phyloP scores from a whole-genome alignment of 345 rosid species.

The Citrus unshiu region DNA sequence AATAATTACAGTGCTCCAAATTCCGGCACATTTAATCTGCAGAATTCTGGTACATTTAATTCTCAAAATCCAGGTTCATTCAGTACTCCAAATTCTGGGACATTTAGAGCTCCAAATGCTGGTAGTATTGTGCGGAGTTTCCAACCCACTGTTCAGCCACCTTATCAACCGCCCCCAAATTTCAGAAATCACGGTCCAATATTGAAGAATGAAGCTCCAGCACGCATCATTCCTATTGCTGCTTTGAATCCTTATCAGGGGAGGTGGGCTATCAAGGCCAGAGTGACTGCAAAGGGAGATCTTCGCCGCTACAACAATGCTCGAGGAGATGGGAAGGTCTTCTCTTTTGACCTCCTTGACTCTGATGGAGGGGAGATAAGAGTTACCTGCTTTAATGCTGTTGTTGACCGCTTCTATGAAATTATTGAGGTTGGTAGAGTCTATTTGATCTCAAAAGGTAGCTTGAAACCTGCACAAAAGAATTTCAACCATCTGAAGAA shows the following conservation, averaged over 20 bases:
- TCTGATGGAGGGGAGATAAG: constrained; percentile 91
- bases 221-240: constrained; percentile 71
- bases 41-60: constrained; percentile 14
- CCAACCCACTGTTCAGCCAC: constrained; percentile 66
- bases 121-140: constrained; percentile 41
- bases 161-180: constrained; percentile 75
- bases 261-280: constrained; percentile 90
- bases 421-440: constrained; percentile 76
- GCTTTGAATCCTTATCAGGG: constrained; percentile 93
- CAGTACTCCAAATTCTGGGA: neutral
- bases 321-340: constrained; percentile 87
- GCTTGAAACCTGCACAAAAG: constrained; percentile 83
- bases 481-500: constrained; percentile 88
- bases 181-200: constrained; percentile 73
- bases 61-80: neutral
- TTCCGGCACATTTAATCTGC: constrained; percentile 36
- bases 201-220: constrained; percentile 88
- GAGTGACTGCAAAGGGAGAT: constrained; percentile 91
- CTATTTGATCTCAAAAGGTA: constrained; percentile 80
- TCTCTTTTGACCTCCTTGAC: constrained; percentile 89
- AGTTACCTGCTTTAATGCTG: constrained; percentile 84
- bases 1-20: constrained; percentile 24
- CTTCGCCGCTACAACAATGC: constrained; percentile 86
- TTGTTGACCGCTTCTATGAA: constrained; percentile 76
- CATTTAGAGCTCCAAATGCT: constrained; percentile 23